phyloP scores from a whole-genome alignment of 2,329 filamentous ascomycete genomes.

The Raffaelea deltoideospora region DNA sequence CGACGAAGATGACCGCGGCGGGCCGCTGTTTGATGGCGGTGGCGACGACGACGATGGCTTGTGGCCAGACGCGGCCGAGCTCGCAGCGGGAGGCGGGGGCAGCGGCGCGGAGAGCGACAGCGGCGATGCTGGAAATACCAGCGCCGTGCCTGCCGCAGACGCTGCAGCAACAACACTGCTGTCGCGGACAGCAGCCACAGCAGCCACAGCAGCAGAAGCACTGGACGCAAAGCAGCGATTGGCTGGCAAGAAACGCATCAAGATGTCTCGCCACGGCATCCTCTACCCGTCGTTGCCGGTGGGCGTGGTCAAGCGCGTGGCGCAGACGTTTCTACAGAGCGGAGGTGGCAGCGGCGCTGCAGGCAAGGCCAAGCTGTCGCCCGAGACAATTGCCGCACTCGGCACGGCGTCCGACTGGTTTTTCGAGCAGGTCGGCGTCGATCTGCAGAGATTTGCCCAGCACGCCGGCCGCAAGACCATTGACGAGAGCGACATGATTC shows the following conservation, averaged over 20 bases:
- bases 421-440: constrained; percentile 74
- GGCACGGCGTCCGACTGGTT: constrained; percentile 80
- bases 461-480: constrained; percentile 76
- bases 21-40: constrained; percentile 1
- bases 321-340: constrained; percentile 54
- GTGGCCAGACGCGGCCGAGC: constrained; percentile 4
- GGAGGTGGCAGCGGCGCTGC: too few relatives aligned
- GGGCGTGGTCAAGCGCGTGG: constrained; percentile 58
- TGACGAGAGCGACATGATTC: constrained; percentile 68
- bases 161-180: not conserved
- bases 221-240: constrained; percentile 3
- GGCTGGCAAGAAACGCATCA: constrained; percentile 30
- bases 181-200: not conserved
- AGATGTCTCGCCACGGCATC: constrained; percentile 56
- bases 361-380: constrained; percentile 54
- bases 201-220: not conserved
- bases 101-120: too few relatives aligned
- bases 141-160: not conserved
- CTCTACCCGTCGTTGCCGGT: constrained; percentile 62
- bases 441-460: constrained; percentile 62
- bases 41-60: constrained; percentile 1
- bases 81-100: not conserved
- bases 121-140: too few relatives aligned
- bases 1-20: not conserved
- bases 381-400: constrained; percentile 60